Evolutionary conservation across 345 rosid species (phyloP), one percentile per base, ranked within the genome.

Genomic region (Heritiera fomes): DNA sequence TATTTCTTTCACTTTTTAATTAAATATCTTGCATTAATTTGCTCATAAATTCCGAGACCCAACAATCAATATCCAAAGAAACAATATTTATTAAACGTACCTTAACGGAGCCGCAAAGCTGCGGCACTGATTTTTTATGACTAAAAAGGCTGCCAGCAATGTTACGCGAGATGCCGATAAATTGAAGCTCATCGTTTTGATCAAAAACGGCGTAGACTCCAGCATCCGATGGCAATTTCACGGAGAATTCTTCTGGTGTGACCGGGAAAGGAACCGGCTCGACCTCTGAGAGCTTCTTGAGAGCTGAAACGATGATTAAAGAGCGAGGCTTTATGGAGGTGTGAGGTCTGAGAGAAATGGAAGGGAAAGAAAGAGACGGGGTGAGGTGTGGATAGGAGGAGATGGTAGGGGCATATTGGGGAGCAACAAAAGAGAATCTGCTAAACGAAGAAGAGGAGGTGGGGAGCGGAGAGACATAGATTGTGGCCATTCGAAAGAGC

Each of bases 181-280:
- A 95, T 72, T 95, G 97, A 80, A 95, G 90, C 71, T 83, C 92
- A 14, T 85, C 85, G 66, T 75, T 85, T 56, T 82, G 78, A 79
- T 95, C 97, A 75, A 83, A 91, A 5, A 95, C 88, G 80, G 97
- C 97, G 82, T 93, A 95, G 0, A 95, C 94, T 5, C 98, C 98
- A 3, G 93, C 83, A 77, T 70, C 93, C 0, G 94, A 40, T 0
- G 96, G 90, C 5, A 90, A 67, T 13, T 78, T 82, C 4, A 83
- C 55, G 0, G 83, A 77, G 71, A 89, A 62, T 50, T 89, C 91
- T 5, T 86, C 78, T 6, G 83, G 34, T 3, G 78, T 78, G 11
- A 63, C 76, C 9, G 87, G 88, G 1, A 87, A 81, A 6, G 89
- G 61, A 52, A 87, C 69, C 14, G 72, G 74, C 9, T 91, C 92